These are phyloP conservation scores for Aspergillus cejpii DNA, from an alignment of 2,329 filamentous ascomycete species.

Conservation along the genomic window DNA sequence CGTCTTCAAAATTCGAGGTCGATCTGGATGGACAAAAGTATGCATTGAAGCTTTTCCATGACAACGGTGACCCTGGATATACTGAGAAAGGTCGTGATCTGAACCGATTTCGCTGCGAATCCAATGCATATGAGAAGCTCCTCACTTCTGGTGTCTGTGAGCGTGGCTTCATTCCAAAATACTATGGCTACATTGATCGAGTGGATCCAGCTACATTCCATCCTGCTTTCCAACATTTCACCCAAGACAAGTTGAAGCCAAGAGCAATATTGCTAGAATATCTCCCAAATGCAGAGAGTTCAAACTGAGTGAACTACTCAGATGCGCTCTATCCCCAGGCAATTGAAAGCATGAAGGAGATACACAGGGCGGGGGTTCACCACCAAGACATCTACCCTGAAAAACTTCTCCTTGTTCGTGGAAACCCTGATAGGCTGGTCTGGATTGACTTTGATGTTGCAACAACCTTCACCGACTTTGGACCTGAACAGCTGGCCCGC, in stretches of 20 bases:
- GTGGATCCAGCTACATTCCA: constrained; percentile 15
- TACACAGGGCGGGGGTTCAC: constrained; percentile 15
- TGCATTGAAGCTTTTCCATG: too few relatives aligned
- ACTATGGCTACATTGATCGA: constrained; percentile 20
- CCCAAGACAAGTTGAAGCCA: constrained; percentile 12
- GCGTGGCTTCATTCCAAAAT: constrained; percentile 18
- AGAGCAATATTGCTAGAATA: constrained; percentile 17
- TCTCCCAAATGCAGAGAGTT: constrained; percentile 10
- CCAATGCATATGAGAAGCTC: constrained; percentile 19
- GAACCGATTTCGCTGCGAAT: constrained; percentile 21
- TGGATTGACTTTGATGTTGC: constrained; percentile 25
- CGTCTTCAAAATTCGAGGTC: too few relatives aligned
- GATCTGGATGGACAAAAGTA: too few relatives aligned
- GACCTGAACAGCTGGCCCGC: constrained; percentile 2
- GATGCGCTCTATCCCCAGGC: constrained; percentile 11
- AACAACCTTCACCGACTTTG: constrained; percentile 14
- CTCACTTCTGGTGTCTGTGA: constrained; percentile 13
- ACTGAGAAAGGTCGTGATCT: constrained; percentile 20
- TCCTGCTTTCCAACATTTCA: constrained; percentile 15
- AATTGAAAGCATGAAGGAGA: constrained; percentile 16
- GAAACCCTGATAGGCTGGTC: constrained; percentile 16
- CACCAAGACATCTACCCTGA: constrained; percentile 18
- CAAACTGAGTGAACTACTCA: constrained; percentile 20
- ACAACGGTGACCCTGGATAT: constrained; percentile 22
- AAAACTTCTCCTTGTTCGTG: constrained; percentile 17